Percentiles rank a stretch among this genome's conserved stretches.
These are phyloP conservation scores for Zygotorulaspora sp. DNA, from an alignment of 805 yeast species.

Conservation along the genomic window DNA sequence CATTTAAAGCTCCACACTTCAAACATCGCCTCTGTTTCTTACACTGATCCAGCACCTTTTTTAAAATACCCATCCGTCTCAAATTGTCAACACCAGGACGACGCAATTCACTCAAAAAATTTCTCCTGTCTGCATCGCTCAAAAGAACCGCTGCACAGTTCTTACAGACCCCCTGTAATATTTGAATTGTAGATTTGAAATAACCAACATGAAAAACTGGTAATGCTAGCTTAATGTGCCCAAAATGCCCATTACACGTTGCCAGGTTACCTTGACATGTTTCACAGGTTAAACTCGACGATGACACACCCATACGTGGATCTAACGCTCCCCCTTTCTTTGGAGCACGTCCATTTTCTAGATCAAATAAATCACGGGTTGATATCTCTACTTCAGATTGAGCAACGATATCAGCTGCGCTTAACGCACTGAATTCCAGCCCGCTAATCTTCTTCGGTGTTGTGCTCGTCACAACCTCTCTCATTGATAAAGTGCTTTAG, in stretches of 20 bases:
- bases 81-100: conserved; percentile 86
- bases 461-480: conserved; percentile 52
- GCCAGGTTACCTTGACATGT: conserved; percentile 92
- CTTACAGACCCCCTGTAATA: conserved; percentile 87
- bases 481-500: conserved; percentile 22
- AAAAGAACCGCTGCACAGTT: conserved; percentile 75
- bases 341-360: conserved; percentile 84
- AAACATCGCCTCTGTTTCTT: conserved; percentile 91
- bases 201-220: conserved; percentile 98
- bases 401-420: conserved; percentile 84
- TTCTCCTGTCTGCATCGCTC: conserved; percentile 65
- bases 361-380: conserved; percentile 85
- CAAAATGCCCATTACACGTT: conserved; percentile 97
- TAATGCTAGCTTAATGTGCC: conserved; percentile 84
- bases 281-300: conserved; percentile 76
- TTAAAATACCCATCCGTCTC: conserved; percentile 84
- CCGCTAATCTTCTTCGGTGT: conserved; percentile 90
- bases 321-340: conserved; percentile 85
- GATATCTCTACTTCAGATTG: conserved; percentile 93
- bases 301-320: conserved; percentile 88
- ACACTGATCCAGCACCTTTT: conserved; percentile 83
- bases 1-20: conserved; percentile 82
- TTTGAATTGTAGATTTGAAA: conserved; percentile 84
- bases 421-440: conserved; percentile 86
- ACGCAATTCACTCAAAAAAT: conserved; percentile 71